Evolutionary conservation across 768 basidiomycete genomes (phyloP).

Genomic region (Podaxis pistillaris): DNA sequence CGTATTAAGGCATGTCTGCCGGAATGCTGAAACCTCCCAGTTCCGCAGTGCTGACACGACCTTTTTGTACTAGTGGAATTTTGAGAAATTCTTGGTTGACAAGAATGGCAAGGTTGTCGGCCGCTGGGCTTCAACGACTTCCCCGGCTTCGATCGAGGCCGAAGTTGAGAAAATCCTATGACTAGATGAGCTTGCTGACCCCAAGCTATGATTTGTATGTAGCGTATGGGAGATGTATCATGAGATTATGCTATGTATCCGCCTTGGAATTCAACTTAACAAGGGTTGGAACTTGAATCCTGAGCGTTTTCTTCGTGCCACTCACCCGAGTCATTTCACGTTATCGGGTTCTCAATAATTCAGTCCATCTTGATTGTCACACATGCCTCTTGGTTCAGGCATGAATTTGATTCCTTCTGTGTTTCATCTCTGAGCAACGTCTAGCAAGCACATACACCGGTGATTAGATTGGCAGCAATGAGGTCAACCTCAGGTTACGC

Average conservation of each 20-base stretch:
- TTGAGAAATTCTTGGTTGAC: conserved; percentile 86
- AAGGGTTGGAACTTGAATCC: no score
- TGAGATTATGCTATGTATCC: not conserved
- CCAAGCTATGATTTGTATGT: not conserved
- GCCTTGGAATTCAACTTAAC: not conserved
- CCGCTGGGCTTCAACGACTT: conserved; percentile 76
- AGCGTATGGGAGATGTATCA: not conserved
- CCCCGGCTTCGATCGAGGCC: conserved; percentile 60
- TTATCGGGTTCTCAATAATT: no score
- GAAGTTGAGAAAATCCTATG: conserved; percentile 56
- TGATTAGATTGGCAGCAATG: not conserved
- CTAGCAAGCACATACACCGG: not conserved
- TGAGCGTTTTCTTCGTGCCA: no score
- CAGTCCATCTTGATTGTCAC: no score
- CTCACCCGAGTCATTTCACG: no score
- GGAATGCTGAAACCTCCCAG: not conserved
- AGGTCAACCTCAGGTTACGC: not conserved
- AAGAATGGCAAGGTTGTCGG: conserved; percentile 73
- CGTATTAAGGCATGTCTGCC: conserved; percentile 64
- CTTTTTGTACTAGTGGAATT: conserved; percentile 67
- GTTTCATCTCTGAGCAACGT: no score
- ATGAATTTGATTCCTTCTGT: not conserved
- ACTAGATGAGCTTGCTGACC: not conserved
- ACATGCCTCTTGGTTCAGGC: not conserved
- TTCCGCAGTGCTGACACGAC: not conserved